phyloP scores from a whole-genome alignment of 352 stramenopile genomes.

The Blastocystis hominis region DNA sequence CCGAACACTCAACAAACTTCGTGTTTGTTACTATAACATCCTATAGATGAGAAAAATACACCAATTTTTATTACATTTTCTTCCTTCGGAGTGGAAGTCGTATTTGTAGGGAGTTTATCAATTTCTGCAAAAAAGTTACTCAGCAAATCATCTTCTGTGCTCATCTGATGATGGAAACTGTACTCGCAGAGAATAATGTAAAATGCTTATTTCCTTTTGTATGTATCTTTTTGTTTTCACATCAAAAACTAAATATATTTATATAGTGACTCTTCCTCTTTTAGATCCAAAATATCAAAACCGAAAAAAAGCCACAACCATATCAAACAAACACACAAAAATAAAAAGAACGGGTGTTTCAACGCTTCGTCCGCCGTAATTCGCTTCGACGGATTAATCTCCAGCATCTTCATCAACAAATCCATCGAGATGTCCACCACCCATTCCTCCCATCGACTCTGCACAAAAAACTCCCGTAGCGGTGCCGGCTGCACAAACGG shows the following conservation, averaged over 20 bases:
- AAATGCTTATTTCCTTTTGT: too few relatives aligned
- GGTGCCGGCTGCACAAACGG: not conserved
- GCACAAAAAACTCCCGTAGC: constrained; percentile 19
- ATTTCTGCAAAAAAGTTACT: constrained; percentile 49
- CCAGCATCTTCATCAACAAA: constrained; percentile 46
- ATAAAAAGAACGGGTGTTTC: constrained; percentile 42
- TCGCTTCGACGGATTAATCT: constrained; percentile 45
- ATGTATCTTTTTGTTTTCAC: too few relatives aligned
- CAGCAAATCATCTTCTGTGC: constrained; percentile 33
- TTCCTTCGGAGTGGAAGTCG: not conserved
- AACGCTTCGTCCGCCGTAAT: constrained; percentile 44
- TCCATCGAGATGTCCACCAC: constrained; percentile 48
- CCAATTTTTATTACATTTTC: not conserved
- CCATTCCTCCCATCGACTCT: constrained; percentile 29
- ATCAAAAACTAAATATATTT: too few relatives aligned
- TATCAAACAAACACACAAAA: not conserved
- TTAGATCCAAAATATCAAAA: too few relatives aligned
- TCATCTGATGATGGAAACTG: not conserved
- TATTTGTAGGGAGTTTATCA: not conserved
- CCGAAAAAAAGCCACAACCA: too few relatives aligned
- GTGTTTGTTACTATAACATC: constrained; percentile 1
- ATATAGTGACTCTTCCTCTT: too few relatives aligned
- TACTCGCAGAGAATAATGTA: too few relatives aligned
- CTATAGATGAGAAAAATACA: not conserved
- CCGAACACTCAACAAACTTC: constrained; percentile 25